These are phyloP conservation scores for Lentinula lateritia DNA, from an alignment of 768 basidiomycete species.

Conservation along the genomic window DNA sequence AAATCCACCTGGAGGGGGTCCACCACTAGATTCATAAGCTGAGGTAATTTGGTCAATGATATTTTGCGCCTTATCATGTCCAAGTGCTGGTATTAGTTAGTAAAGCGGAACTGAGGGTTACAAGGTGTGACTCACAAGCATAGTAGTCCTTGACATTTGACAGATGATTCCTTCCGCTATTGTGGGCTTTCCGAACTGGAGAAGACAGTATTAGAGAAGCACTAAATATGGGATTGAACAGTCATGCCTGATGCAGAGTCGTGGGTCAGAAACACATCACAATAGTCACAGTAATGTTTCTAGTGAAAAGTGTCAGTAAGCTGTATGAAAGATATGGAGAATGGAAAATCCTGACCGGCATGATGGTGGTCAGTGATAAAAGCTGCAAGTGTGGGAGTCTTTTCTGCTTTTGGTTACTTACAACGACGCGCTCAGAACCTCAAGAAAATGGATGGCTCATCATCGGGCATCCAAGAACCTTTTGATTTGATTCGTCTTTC, in stretches of 20 bases:
- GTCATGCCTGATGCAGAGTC: conserved; percentile 83
- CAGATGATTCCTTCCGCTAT: conserved; percentile 94
- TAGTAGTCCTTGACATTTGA: conserved; percentile 97
- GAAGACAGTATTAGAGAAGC: conserved; percentile 12
- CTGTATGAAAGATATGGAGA: not conserved
- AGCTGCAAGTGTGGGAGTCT: conserved; percentile 6
- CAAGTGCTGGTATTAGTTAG: conserved; percentile 50
- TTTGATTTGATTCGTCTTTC: conserved; percentile 96
- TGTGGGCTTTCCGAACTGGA: conserved; percentile 94
- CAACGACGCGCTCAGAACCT: conserved; percentile 10
- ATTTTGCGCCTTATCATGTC: conserved; percentile 95
- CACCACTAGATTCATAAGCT: conserved; percentile 81
- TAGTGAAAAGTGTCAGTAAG: conserved; percentile 21
- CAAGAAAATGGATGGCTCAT: conserved; percentile 58
- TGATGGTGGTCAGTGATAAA: conserved; percentile 26
- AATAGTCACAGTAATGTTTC: conserved; percentile 95
- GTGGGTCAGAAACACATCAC: conserved; percentile 91
- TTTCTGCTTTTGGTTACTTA: not conserved
- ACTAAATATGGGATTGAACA: conserved; percentile 4
- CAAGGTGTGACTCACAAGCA: conserved; percentile 55
- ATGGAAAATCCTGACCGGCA: conserved; percentile 53
- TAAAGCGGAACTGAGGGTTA: not conserved
- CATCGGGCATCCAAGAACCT: conserved; percentile 85
- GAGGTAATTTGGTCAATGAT: conserved; percentile 98
- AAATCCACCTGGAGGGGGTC: conserved; percentile 84